Base-by-base conservation (phyloP, 257 asterid species). In the Cordia subcordata region DNA sequence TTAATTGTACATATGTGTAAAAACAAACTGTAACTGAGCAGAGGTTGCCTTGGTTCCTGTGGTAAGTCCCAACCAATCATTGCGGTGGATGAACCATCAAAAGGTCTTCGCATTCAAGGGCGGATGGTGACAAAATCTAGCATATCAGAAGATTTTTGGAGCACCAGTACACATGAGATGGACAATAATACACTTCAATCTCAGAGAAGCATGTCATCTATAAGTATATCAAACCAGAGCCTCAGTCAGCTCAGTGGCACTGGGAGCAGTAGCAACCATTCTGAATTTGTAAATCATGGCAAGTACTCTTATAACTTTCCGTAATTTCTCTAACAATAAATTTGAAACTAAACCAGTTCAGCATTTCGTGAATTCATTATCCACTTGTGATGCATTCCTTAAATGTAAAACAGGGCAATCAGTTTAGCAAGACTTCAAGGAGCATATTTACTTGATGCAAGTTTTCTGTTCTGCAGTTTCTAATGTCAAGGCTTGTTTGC, bases 41-140 rank as follows among this genome's bases (percentile, higher is more conserved):
- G 94, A 73, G 73, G 85, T 74, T 84, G 94, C 77, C 64, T 87
- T 73, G 94, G 90, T 60, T 84, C 86, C 71, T 82, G 82, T 71
- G 70, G 62, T 60, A 87, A 80, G 68, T 66, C 86, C 68, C 86
- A 57, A 57, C 86, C 88, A n/a, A 62, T 82, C 58, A 84, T 58
- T 69, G 81, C 81, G 11, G 90, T 81, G 74, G 93, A 84, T 64
- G 93, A 84, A 55, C 84, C 90, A 56, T 78, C 93, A 10, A 84
- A 84, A 58, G 86, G 95, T 47, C 78, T 86, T 52, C 79, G 81
- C 72, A 79, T 81, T 61, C 92, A 79, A 75, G 95, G 90, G n/a
- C 86, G 68, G 37, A 62, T 66, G 65, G 85, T 74, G 71, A 78
- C 68, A 58, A 86, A 82, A 67, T 78, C 65, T 5, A 67, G 79